Evolutionary conservation across 2,329 filamentous ascomycete species (phyloP), one percentile per base, ranked within the genome.

Genomic region (Aspergillus viridinutans): DNA sequence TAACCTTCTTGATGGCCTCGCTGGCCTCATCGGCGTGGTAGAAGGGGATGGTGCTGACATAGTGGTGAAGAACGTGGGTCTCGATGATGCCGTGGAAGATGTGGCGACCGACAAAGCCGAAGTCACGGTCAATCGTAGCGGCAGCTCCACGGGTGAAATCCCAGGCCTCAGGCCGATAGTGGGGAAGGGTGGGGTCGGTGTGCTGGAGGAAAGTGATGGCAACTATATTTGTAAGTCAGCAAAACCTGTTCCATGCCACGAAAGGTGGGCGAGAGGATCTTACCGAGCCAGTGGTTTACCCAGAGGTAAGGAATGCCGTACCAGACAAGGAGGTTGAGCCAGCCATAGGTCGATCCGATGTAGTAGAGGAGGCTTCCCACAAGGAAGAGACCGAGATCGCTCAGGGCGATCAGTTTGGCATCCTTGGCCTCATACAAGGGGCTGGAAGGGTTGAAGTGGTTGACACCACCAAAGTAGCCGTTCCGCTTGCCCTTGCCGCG

Each of bases 271-370:
- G 10, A 57, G 55, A 52, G 38, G 35, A 49, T 83, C 90, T 83
- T 86, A 94, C 90, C 90, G 56, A 97, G 89, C 93, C 93, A 97
- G 85, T 97, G 92, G 85, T 97, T 96, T 56, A 97, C 92, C 93
- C 93, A 97, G 60, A 97, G 82, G 76, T 97, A 99, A 40, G 94
- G 94, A 58, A 95, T 72, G 70, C 92, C 86, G 80, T 99, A 99
- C 93, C 94, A 97, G 61, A 99, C 89, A 58, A 90, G 79, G 74
- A 97, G 81, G 81, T 97, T 97, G 72, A 81, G 74, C 81, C 87
- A 93, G 70, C 94, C 94, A 67, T 88, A 97, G 56, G 77, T 89
- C 75, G 86, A 86, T 68, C 87, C 87, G 64, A 97, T 80, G 68
- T 82, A 82, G 76, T 83, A 83, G 59, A 96, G 83, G 52, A 77